phyloP scores from a whole-genome alignment of 257 asterid species.

The Thymus mandschuricus region DNA sequence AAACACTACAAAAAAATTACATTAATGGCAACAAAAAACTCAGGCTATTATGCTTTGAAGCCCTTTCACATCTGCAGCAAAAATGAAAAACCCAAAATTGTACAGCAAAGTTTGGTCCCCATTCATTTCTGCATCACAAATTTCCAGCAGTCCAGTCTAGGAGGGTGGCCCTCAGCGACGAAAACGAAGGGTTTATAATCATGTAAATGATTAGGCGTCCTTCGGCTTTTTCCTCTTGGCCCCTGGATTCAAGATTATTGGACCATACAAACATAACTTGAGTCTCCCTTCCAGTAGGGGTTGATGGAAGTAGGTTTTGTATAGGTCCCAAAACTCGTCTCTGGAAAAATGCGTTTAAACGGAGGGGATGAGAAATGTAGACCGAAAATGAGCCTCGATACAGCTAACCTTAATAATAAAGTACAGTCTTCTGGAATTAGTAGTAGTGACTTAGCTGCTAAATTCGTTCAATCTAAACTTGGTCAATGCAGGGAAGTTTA shows the following conservation, averaged over 20 bases:
- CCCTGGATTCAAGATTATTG: conserved; percentile 40
- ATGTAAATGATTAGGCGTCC: conserved; percentile 13
- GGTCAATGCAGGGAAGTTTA: background rate
- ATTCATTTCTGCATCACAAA: conserved; percentile 13
- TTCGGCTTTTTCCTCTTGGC: conserved; percentile 38
- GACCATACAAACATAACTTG: conserved; percentile 72
- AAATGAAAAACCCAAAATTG: background rate
- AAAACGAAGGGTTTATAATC: conserved; percentile 1
- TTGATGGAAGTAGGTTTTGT: conserved; percentile 67
- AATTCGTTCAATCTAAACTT: background rate
- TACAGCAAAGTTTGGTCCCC: conserved; percentile 4
- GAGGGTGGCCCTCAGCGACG: background rate
- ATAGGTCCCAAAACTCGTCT: conserved; percentile 94
- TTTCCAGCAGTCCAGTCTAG: background rate
- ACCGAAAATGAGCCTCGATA: conserved; percentile 1
- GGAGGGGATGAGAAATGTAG: conserved; percentile 12
- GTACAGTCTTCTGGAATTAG: background rate
- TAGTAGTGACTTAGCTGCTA: background rate
- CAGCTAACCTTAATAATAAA: background rate
- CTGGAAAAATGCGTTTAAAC: conserved; percentile 46
- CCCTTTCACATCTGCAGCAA: conserved; percentile 18
- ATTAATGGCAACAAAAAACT: background rate
- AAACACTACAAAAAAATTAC: conserved; percentile 6
- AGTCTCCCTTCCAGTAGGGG: conserved; percentile 65
- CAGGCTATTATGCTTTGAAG: too few relatives aligned